Conservation (phyloP, 306 rosid species). For the Gynostemma pentaphyllum region DNA sequence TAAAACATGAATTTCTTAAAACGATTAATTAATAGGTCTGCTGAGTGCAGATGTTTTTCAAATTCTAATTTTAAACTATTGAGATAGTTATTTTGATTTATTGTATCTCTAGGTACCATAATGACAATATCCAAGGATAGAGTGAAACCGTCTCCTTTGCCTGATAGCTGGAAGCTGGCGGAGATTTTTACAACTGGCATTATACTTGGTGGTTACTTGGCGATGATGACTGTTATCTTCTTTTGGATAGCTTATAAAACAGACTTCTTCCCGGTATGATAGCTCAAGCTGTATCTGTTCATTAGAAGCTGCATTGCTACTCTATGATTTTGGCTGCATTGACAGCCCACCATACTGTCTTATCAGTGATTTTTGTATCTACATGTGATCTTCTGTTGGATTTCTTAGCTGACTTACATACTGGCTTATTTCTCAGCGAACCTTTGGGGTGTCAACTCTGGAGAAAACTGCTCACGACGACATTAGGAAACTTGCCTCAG, state of each 20-base stretch:
- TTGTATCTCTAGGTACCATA: slow-evolving; percentile 58
- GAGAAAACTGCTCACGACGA: slow-evolving; percentile 77
- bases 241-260: slow-evolving; percentile 96
- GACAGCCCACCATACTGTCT: not conserved
- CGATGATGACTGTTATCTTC: slow-evolving; percentile 98
- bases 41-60: not conserved
- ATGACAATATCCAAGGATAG: slow-evolving; percentile 98
- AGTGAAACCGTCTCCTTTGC: slow-evolving; percentile 93
- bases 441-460: slow-evolving; percentile 74
- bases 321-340: not conserved
- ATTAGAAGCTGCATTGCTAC: not conserved
- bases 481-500: slow-evolving; percentile 85
- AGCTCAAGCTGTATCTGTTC: slow-evolving; percentile 6
- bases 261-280: slow-evolving; percentile 78
- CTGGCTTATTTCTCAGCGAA: slow-evolving; percentile 35
- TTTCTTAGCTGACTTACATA: slow-evolving; percentile 7
- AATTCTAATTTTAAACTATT: not conserved
- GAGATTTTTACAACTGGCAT: slow-evolving; percentile 93
- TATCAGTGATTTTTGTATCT: not conserved
- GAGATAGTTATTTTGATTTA: not conserved
- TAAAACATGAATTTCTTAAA: not conserved
- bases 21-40: not conserved
- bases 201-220: slow-evolving; percentile 89
- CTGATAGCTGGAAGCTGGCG: slow-evolving; percentile 95
- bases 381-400: not conserved